Base-by-base conservation (phyloP, 23 red algal species). In the Gracilaria domingensis region DNA sequence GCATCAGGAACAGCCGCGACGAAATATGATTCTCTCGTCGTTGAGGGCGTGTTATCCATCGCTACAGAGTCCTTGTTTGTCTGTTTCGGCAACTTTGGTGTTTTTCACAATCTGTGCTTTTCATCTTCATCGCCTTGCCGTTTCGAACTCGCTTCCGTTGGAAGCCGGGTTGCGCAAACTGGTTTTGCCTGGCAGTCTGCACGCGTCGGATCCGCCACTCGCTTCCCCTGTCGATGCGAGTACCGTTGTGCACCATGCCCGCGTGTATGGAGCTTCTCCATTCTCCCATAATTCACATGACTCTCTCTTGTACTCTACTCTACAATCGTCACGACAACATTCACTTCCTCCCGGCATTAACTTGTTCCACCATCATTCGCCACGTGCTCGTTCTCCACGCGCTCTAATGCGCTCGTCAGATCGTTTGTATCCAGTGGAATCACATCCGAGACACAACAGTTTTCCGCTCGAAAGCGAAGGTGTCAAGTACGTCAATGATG, bases 111-210 rank as follows among this genome's bases (percentile, higher is more conserved):
- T 77, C 18, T 77, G 72, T 50, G 72, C 39, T 8, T 77, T 49
- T 50, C 72, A 77, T 50, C 6, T 50, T 24, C 72, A 50, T 28
- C 38, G 72, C 12, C 25, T 49, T 0, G 72, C 45, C 14, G 42
- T n/a, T 29, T 40, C 38, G 5, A 35, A 42, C 20, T 24, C 67
- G 5, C 1, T n/a, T 37, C 5, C 34, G 21, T 42, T 73, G 34
- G 5, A 24, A 73, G 5, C 7, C 1, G 67, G 35, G 0, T 35
- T 73, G 42, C 67, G 21, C 20, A 73, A 73, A 0, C 35, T 77
- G 30, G 72, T 77, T 25, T 17, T 50, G 13, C 72, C 72, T 11
- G 72, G 72, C 24, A 77, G 72, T 50, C 26, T 77, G 42, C 72
- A 77, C 20, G 72, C 72, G 20, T 14, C 45, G 8, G 72, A 77